phyloP scores from a whole-genome alignment of 768 basidiomycete species.

The Mrakia hoshinonis region DNA sequence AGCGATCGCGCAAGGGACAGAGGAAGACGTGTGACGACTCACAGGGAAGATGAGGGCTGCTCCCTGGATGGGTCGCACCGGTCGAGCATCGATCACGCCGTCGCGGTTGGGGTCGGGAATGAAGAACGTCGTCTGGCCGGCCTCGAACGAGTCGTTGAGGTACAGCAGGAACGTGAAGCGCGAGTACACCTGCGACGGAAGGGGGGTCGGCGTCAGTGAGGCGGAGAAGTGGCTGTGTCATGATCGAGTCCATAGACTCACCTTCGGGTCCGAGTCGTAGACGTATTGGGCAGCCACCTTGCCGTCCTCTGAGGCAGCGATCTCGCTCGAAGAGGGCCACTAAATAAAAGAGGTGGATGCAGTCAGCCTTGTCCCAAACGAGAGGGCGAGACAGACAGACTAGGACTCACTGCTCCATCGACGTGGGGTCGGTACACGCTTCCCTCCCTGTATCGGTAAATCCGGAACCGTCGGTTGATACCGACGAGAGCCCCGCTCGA shows the following conservation, averaged over 20 bases:
- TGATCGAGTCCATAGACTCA: neutral
- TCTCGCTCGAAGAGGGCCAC: slow-evolving; percentile 28
- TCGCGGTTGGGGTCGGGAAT: slow-evolving; percentile 44
- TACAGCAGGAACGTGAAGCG: slow-evolving; percentile 39
- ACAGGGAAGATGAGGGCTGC: slow-evolving; percentile 49
- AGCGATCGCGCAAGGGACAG: neutral
- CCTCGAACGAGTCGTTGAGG: slow-evolving; percentile 42
- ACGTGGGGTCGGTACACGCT: slow-evolving; percentile 28
- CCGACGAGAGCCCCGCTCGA: slow-evolving; percentile 18
- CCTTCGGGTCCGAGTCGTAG: slow-evolving; percentile 27
- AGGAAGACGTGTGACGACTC: slow-evolving; percentile 21
- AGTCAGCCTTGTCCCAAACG: neutral
- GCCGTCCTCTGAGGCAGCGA: slow-evolving; percentile 18
- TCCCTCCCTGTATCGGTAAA: slow-evolving; percentile 25
- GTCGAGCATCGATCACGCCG: slow-evolving; percentile 48
- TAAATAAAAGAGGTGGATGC: neutral
- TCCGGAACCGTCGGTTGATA: slow-evolving; percentile 26
- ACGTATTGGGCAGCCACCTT: slow-evolving; percentile 15
- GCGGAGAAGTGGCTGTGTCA: neutral
- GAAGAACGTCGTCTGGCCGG: slow-evolving; percentile 53
- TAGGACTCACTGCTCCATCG: slow-evolving; percentile 17
- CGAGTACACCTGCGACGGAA: slow-evolving; percentile 19
- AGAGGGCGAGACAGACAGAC: neutral
- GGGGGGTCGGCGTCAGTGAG: no score
- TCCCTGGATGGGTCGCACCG: slow-evolving; percentile 48